Percentiles rank a stretch among this genome's conserved stretches.
Conservation (phyloP, 768 basidiomycete species). For the Multifurca ochricompacta region DNA sequence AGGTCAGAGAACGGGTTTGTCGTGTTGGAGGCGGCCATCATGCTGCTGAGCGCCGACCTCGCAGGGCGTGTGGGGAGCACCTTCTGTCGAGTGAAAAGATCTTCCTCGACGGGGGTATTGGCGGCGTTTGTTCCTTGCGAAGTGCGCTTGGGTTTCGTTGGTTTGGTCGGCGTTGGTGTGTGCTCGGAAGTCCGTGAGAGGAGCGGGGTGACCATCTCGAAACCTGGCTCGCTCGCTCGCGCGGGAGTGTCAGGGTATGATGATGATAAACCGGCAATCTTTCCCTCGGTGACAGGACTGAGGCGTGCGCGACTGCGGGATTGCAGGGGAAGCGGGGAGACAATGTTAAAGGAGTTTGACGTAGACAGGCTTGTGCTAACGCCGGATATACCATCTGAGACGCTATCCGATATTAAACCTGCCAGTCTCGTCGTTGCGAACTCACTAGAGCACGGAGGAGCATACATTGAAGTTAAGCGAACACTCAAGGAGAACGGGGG, state of each 20-base stretch:
- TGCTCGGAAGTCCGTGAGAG: slow-evolving; percentile 22
- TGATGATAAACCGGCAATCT: background rate
- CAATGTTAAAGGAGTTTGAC: slow-evolving; percentile 46
- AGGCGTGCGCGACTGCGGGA: slow-evolving; percentile 40
- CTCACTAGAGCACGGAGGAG: slow-evolving; percentile 37
- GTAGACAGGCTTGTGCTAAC: slow-evolving; percentile 48
- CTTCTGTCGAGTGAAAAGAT: slow-evolving; percentile 44
- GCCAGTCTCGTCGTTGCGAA: slow-evolving; percentile 55
- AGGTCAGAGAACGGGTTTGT: slow-evolving; percentile 84
- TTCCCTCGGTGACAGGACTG: slow-evolving; percentile 44
- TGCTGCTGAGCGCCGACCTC: slow-evolving; percentile 62
- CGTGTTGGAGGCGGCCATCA: slow-evolving; percentile 56
- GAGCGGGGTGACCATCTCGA: slow-evolving; percentile 48
- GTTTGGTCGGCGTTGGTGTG: background rate
- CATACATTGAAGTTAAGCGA: too few species aligned
- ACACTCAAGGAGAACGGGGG: too few species aligned
- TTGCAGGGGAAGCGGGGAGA: slow-evolving; percentile 39
- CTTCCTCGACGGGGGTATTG: slow-evolving; percentile 20
- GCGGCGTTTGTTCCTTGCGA: slow-evolving; percentile 13
- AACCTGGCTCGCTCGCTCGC: slow-evolving; percentile 35
- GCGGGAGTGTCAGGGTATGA: slow-evolving; percentile 27
- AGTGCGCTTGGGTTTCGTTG: slow-evolving; percentile 14
- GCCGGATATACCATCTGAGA: slow-evolving; percentile 55
- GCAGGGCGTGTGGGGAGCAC: slow-evolving; percentile 37
- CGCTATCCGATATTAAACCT: slow-evolving; percentile 47